phyloP scores from a whole-genome alignment of 805 yeast genomes.

The Priceomyces castillae region DNA sequence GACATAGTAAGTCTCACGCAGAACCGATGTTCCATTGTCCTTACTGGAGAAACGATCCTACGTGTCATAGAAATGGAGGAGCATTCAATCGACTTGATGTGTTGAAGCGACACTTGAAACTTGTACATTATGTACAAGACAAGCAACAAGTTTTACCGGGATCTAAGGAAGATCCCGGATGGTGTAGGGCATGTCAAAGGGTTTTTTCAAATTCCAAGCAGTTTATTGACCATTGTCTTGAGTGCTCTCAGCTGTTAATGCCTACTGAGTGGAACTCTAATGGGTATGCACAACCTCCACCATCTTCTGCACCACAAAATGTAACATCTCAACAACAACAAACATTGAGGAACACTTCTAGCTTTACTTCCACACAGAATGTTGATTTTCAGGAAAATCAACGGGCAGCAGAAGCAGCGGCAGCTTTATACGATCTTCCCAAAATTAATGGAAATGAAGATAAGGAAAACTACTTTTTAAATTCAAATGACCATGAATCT shows the following conservation, averaged over 20 bases:
- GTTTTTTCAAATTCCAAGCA: slow-evolving; percentile 52
- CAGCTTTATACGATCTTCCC: slow-evolving; percentile 3
- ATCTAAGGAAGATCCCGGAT: slow-evolving; percentile 55
- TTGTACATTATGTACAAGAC: slow-evolving; percentile 64
- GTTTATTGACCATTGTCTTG: slow-evolving; percentile 63
- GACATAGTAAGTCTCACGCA: slow-evolving; percentile 66
- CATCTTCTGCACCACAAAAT: background rate
- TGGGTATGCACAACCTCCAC: background rate
- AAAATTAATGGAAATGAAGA: slow-evolving; percentile 4
- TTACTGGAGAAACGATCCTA: slow-evolving; percentile 63
- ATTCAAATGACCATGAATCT: background rate
- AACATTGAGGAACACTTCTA: background rate
- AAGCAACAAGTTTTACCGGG: slow-evolving; percentile 26
- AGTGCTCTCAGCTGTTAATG: slow-evolving; percentile 47
- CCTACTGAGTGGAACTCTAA: slow-evolving; percentile 22
- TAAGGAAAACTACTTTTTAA: slow-evolving; percentile 6
- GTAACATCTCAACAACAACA: background rate
- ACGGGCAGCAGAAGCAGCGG: slow-evolving; percentile 1
- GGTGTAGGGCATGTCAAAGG: slow-evolving; percentile 63
- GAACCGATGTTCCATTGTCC: slow-evolving; percentile 72
- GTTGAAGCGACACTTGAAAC: slow-evolving; percentile 64
- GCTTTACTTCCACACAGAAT: background rate
- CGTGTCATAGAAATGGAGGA: slow-evolving; percentile 76
- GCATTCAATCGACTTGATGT: slow-evolving; percentile 74
- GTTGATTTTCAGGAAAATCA: slow-evolving; percentile 4